phyloP scores from a whole-genome alignment of 345 rosid species.

The Populus euphratica region DNA sequence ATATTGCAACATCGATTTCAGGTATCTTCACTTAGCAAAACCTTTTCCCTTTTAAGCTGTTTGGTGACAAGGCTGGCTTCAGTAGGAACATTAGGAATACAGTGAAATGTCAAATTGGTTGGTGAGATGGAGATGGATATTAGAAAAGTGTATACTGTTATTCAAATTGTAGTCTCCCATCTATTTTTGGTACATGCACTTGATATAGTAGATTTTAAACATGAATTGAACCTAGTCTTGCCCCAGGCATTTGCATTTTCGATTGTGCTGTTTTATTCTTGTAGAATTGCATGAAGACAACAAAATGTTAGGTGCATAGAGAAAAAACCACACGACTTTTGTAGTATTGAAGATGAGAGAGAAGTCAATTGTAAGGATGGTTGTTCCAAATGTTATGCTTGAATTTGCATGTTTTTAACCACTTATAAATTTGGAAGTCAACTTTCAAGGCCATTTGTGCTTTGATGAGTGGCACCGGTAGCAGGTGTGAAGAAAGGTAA shows the following conservation, averaged over 20 bases:
- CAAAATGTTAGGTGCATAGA: neutral
- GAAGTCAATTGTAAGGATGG: neutral
- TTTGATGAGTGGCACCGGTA: neutral
- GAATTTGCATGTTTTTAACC: neutral
- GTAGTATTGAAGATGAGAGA: neutral
- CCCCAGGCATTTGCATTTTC: neutral
- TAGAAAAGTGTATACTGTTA: neutral
- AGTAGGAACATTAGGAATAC: conserved; percentile 1
- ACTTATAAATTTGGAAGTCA: neutral
- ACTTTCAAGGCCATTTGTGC: neutral
- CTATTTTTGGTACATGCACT: neutral
- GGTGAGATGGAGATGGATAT: conserved; percentile 1
- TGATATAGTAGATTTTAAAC: neutral
- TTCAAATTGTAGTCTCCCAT: conserved; percentile 9
- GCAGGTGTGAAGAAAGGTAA: neutral
- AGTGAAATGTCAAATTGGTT: neutral
- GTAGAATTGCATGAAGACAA: neutral
- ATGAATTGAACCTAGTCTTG: neutral
- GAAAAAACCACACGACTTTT: neutral
- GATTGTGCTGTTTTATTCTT: neutral
- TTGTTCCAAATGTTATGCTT: neutral
- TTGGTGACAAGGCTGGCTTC: neutral
- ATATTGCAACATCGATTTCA: neutral
- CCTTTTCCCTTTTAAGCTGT: neutral
- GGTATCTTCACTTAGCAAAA: neutral